A percentile compares a stretch with the other conserved stretches of the same genome.
These are phyloP conservation scores for Hirsutella rhossiliensis DNA, from an alignment of 2,329 filamentous ascomycete species.

Conservation along the genomic window DNA sequence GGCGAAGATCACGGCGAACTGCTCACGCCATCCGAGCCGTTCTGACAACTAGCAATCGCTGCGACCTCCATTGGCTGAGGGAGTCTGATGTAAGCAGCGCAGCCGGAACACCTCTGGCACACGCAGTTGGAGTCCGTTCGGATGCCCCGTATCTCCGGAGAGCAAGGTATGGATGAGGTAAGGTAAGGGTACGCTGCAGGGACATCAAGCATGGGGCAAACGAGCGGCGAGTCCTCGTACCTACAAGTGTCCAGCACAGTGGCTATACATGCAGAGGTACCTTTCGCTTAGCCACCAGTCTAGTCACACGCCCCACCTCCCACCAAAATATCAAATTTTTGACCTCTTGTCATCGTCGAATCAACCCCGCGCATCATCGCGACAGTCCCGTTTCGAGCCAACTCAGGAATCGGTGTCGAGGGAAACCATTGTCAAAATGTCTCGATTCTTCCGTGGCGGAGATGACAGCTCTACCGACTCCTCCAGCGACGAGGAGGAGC, in stretches of 20 bases:
- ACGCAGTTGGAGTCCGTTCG: too few relatives aligned
- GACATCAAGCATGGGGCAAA: background rate
- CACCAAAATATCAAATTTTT: slow-evolving; percentile 30
- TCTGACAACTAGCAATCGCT: background rate
- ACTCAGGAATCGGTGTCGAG: slow-evolving; percentile 4
- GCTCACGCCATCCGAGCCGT: background rate
- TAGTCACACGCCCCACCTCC: slow-evolving; percentile 25
- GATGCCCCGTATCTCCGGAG: background rate
- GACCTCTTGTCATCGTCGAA: slow-evolving; percentile 13
- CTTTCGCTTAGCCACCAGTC: slow-evolving; percentile 20
- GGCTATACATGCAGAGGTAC: background rate
- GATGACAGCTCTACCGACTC: slow-evolving; percentile 90
- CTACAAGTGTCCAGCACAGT: background rate
- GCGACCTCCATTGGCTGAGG: slow-evolving; percentile 1
- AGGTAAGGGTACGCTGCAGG: background rate
- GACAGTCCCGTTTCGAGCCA: slow-evolving; percentile 10
- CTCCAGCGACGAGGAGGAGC: slow-evolving; percentile 92
- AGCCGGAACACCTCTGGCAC: background rate
- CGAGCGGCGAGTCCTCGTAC: background rate
- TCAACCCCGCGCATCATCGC: slow-evolving; percentile 24
- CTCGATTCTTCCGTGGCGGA: slow-evolving; percentile 91
- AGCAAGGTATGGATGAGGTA: background rate
- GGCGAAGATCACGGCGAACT: background rate
- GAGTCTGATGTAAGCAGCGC: slow-evolving; percentile 1
- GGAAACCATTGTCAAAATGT: slow-evolving; percentile 49